phyloP scores from a whole-genome alignment of 495 filamentous ascomycete genomes.

The Darksidea phi region DNA sequence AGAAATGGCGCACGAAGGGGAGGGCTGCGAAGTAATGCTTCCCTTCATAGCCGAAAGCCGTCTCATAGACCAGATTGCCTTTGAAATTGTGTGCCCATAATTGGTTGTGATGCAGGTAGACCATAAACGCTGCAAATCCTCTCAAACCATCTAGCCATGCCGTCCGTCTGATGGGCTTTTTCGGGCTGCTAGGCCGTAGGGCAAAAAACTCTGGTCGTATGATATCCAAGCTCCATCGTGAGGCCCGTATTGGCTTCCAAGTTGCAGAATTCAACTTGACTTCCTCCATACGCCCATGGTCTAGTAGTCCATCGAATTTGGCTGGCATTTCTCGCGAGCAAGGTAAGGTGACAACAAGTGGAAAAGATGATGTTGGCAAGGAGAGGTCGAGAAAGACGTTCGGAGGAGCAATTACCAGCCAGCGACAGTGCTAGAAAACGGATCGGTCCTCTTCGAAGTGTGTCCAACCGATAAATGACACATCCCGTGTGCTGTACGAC shows the following conservation, averaged over 20 bases:
- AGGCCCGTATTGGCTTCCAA: slow-evolving; percentile 10
- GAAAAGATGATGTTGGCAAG: too few species aligned
- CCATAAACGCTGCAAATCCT: slow-evolving; percentile 54
- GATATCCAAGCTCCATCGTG: slow-evolving; percentile 24
- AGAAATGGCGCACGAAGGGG: slow-evolving; percentile 58
- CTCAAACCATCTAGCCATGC: slow-evolving; percentile 51
- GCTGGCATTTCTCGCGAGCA: slow-evolving; percentile 13
- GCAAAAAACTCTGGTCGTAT: slow-evolving; percentile 24
- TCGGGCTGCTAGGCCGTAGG: slow-evolving; percentile 2
- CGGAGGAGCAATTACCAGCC: too few species aligned
- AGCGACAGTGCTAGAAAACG: too few species aligned
- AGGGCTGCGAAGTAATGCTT: slow-evolving; percentile 57
- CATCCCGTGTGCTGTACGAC: too few species aligned
- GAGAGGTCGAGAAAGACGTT: too few species aligned
- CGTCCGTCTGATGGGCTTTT: slow-evolving; percentile 23
- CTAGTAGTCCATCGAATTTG: slow-evolving; percentile 25
- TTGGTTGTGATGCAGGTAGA: slow-evolving; percentile 55
- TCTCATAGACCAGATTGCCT: slow-evolving; percentile 50
- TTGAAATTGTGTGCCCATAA: slow-evolving; percentile 49
- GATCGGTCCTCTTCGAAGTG: too few species aligned
- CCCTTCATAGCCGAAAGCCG: slow-evolving; percentile 48
- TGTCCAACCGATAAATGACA: too few species aligned
- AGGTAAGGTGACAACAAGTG: neutral
- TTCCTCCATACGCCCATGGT: slow-evolving; percentile 11
- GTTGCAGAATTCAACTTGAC: slow-evolving; percentile 11